Evolutionary conservation across 495 filamentous ascomycete species (phyloP).

Genomic region (Penicillium odoratum): DNA sequence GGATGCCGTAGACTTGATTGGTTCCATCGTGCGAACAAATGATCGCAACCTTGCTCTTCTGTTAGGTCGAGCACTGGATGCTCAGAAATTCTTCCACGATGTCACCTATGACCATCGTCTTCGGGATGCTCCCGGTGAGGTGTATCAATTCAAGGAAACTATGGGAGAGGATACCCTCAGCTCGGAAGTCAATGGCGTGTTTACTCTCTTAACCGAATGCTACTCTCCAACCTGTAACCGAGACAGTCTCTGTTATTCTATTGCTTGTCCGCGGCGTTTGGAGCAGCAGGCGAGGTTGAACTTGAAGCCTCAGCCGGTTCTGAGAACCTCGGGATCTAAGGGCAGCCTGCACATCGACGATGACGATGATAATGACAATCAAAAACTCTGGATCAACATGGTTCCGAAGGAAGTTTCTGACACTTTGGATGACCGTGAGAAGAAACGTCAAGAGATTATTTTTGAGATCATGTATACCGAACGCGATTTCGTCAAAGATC

Average conservation of each 20-base stretch:
- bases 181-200: conserved; percentile 91
- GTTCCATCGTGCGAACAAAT: conserved; percentile 92
- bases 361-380: conserved; percentile 84
- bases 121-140: conserved; percentile 83
- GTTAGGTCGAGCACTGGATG: conserved; percentile 90
- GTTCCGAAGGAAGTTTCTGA: conserved; percentile 94
- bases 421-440: conserved; percentile 81
- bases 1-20: conserved; percentile 93
- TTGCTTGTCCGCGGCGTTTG: conserved; percentile 90
- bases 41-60: conserved; percentile 94
- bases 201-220: conserved; percentile 93
- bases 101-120: conserved; percentile 97
- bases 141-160: conserved; percentile 96
- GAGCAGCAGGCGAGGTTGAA: conserved; percentile 95
- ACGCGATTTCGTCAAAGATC: conserved; percentile 97
- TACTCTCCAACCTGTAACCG: conserved; percentile 97
- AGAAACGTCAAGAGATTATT: conserved; percentile 97
- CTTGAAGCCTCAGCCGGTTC: conserved; percentile 82
- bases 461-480: conserved; percentile 99
- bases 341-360: conserved; percentile 75
- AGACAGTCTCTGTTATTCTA: conserved; percentile 95
- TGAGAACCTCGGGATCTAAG: conserved; percentile 78
- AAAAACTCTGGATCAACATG: conserved; percentile 99
- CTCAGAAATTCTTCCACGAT: conserved; percentile 99
- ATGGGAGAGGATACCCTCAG: conserved; percentile 80